Conservation (phyloP, 306 rosid genomes). For the Malus fusca region DNA sequence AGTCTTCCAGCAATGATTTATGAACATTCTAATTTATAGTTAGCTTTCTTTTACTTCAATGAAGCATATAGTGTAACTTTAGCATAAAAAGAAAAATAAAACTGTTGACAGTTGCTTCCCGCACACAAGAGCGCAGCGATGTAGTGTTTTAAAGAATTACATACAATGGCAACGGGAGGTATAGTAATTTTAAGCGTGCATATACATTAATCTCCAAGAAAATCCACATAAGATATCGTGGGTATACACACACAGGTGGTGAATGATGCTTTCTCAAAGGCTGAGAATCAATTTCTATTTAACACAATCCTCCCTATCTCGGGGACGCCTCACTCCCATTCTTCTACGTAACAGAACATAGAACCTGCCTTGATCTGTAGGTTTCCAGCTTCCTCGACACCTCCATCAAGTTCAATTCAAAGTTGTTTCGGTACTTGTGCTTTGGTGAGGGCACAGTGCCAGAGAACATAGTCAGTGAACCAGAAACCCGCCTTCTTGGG, state of each 20-base stretch:
- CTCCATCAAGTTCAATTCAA: constrained; percentile 79
- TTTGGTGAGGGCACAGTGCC: constrained; percentile 55
- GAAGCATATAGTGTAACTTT: neutral
- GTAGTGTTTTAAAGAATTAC: neutral
- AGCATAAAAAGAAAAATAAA: neutral
- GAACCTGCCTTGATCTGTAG: constrained; percentile 86
- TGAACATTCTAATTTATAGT: too few relatives aligned
- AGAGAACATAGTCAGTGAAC: constrained; percentile 48
- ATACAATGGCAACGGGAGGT: neutral
- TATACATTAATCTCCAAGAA: neutral
- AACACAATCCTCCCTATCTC: constrained; percentile 27
- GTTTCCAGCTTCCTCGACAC: constrained; percentile 94
- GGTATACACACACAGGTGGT: constrained; percentile 11
- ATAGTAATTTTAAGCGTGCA: neutral
- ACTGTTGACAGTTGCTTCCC: neutral
- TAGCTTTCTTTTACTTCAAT: too few relatives aligned
- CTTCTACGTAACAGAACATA: constrained; percentile 73
- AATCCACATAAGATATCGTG: neutral
- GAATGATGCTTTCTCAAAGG: constrained; percentile 51
- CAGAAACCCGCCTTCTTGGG: constrained; percentile 79
- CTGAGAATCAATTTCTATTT: constrained; percentile 37
- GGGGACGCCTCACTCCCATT: constrained; percentile 64
- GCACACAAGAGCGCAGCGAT: neutral
- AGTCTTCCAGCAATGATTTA: neutral
- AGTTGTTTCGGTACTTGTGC: constrained; percentile 64